Evolutionary conservation across 345 rosid species (phyloP), one percentile per base, ranked within the genome.

Genomic region (Gossypium raimondii): DNA sequence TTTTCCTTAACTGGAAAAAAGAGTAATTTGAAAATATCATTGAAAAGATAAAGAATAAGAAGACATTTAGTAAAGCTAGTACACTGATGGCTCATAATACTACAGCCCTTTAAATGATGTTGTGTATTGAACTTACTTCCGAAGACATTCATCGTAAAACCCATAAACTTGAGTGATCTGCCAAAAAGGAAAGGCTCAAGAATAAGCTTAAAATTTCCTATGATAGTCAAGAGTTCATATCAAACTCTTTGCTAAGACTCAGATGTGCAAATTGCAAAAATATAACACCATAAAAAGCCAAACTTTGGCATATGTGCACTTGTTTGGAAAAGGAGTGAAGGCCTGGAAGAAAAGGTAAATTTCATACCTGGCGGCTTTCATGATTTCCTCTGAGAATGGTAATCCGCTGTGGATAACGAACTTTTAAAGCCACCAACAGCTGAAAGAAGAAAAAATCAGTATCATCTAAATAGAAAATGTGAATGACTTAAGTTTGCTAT

Each of bases 151-250:
- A 66, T 94, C 98, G 76, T 94, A 94, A 82, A 94, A 94, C 69
- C 98, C 98, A 84, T 94, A 94, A 78, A 94, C 98, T 81, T 94
- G 98, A 80, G 98, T 94, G 67, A 94, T 94, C 98, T 94, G 97
- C 77, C 85, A 63, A 76, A 50, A 59, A 18, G 25, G 73, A 63
- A 73, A 29, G 73, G 58, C 69, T 1, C 17, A 80, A 78, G 76
- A 73, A 76, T 79, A 53, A 81, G 80, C 50, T 47, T 73, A 51
- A 71, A 14, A 81, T 72, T 72, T 44, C 67, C 3, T 56, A 51
- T 0, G n/a, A 18, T 57, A 20, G 25, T 38, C 60, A 64, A 38
- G 22, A 41, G 16, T 18, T 64, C 25, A 41, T 34, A 63, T 63
- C 48, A 27, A 16, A 76, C 24, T 44, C 44, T 55, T n/a, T 68